phyloP scores from a whole-genome alignment of 768 basidiomycete species.

The Panellus pusillus region DNA sequence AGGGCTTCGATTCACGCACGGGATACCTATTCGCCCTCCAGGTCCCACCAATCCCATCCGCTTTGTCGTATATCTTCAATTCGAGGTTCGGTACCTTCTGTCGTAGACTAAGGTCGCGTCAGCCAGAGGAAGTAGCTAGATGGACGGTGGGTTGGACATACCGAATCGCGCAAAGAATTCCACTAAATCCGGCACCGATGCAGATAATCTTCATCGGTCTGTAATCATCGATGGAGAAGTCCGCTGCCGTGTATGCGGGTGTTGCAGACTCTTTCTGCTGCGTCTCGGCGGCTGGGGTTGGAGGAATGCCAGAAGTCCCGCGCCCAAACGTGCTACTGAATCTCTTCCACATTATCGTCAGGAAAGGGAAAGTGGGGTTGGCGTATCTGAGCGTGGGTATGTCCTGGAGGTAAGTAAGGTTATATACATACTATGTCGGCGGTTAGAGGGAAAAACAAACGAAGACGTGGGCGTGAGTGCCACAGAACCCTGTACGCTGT shows the following conservation, averaged over 20 bases:
- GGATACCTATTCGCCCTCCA: slow-evolving; percentile 10
- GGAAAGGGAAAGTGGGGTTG: no score
- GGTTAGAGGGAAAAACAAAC: no score
- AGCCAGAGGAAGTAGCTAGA: not conserved
- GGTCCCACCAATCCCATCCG: slow-evolving; percentile 8
- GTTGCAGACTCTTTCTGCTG: no score
- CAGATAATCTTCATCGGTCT: slow-evolving; percentile 10
- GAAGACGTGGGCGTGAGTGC: no score
- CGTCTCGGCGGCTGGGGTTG: no score
- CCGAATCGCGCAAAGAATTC: slow-evolving; percentile 14
- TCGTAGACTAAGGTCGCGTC: not conserved
- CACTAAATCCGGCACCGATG: slow-evolving; percentile 10
- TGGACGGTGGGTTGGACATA: not conserved
- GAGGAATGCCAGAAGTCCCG: no score
- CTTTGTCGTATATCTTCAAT: slow-evolving; percentile 15
- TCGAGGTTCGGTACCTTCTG: slow-evolving; percentile 11
- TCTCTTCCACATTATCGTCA: no score
- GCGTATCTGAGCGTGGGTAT: no score
- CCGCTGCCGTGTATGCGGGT: not conserved
- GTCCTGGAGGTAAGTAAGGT: no score
- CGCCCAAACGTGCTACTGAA: no score
- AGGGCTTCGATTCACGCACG: not conserved
- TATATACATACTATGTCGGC: no score
- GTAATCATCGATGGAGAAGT: slow-evolving; percentile 12
- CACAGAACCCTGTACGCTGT: no score